Evolutionary conservation across 306 rosid genomes (phyloP).

Genomic region (Medicago lupulina): DNA sequence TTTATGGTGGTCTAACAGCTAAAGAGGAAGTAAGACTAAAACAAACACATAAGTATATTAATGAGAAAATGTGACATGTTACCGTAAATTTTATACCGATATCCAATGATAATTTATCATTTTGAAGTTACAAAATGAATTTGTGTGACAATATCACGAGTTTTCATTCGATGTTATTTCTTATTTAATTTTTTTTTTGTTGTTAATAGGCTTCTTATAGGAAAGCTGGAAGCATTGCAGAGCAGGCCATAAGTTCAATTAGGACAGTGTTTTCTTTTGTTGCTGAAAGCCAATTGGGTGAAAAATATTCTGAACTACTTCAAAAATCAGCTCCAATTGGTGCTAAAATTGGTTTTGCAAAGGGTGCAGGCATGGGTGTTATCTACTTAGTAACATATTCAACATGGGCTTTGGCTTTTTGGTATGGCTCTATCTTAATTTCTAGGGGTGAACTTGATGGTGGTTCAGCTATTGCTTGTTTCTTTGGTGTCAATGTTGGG

Average conservation of each 20-base stretch:
- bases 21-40: slow-evolving; percentile 74
- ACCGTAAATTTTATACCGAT: background rate
- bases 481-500: slow-evolving; percentile 88
- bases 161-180: slow-evolving; percentile 5
- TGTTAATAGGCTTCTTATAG: slow-evolving; percentile 71
- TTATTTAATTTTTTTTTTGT: slow-evolving; percentile 3
- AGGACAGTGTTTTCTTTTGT: slow-evolving; percentile 92
- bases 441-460: slow-evolving; percentile 63
- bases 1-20: slow-evolving; percentile 80
- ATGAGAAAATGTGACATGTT: too few relatives aligned
- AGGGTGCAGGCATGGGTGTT: slow-evolving; percentile 87
- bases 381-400: slow-evolving; percentile 83
- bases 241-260: slow-evolving; percentile 80
- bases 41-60: background rate
- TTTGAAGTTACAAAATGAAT: too few relatives aligned
- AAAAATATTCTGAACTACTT: slow-evolving; percentile 59
- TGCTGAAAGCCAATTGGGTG: slow-evolving; percentile 68
- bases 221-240: slow-evolving; percentile 78
- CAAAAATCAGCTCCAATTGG: slow-evolving; percentile 73
- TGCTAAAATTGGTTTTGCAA: slow-evolving; percentile 77
- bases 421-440: slow-evolving; percentile 79
- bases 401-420: slow-evolving; percentile 95
- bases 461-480: slow-evolving; percentile 88
- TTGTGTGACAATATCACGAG: too few relatives aligned
- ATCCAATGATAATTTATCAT: too few relatives aligned